Conservation (phyloP, 225 moss, liverwort and hornwort genomes). For the Physcomitrium patens region DNA sequence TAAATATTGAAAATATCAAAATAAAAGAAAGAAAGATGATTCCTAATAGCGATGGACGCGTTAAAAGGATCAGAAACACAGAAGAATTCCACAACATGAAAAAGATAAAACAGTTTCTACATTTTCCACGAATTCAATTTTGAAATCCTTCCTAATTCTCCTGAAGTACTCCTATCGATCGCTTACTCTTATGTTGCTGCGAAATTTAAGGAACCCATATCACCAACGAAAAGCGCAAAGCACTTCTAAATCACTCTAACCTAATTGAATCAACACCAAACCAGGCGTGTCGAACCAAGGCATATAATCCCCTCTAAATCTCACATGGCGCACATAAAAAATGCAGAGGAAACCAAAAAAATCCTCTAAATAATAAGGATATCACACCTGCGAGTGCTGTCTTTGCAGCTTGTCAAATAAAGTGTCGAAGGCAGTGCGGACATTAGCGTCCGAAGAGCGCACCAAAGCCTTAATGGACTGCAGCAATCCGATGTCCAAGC, state of each 20-base stretch:
- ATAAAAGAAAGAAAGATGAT: not conserved
- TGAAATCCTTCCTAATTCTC: not conserved
- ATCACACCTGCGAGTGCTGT: conserved; percentile 84
- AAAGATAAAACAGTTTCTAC: not conserved
- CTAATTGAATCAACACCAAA: not conserved
- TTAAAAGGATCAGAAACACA: not conserved
- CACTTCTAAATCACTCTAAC: not conserved
- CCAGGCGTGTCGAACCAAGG: not conserved
- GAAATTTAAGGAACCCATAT: conserved; percentile 4
- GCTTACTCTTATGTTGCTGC: not conserved
- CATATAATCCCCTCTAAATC: not conserved
- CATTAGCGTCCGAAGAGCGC: conserved; percentile 78
- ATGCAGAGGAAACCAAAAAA: not conserved
- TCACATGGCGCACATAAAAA: not conserved
- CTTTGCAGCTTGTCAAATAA: conserved; percentile 83
- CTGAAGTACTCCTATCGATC: conserved; percentile 1
- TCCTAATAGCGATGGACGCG: not conserved
- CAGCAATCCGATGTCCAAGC: conserved; percentile 72
- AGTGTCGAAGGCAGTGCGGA: conserved; percentile 69
- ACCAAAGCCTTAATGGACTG: conserved; percentile 71
- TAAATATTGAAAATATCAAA: not conserved
- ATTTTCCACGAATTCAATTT: not conserved
- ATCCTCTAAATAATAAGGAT: not conserved
- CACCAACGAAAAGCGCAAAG: not conserved
- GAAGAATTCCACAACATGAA: not conserved